A percentile compares a stretch with the other conserved stretches of the same genome.
Conservation (phyloP, 108 stramenopile genomes). For the Fragilaria crotonensis region DNA sequence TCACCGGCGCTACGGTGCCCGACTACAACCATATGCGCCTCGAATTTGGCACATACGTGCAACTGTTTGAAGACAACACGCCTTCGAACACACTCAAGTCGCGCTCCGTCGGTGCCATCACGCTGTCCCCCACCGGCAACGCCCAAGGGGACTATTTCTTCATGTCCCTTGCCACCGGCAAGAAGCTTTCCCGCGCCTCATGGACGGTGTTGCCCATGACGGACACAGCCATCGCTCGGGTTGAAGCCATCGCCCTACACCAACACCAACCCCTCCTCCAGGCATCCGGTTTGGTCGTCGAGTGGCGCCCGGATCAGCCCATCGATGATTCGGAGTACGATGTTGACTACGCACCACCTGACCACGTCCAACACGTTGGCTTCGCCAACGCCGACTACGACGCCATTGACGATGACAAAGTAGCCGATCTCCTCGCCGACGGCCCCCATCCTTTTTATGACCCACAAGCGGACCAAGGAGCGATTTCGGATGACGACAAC, state of each 20-base stretch:
- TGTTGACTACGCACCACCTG: too few species aligned
- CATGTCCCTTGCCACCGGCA: background rate
- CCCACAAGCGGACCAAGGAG: background rate
- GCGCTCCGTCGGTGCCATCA: background rate
- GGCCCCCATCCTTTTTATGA: too few species aligned
- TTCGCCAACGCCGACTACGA: too few species aligned
- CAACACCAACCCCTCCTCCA: background rate
- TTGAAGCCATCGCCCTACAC: background rate
- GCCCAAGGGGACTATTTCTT: background rate
- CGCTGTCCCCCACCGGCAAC: background rate
- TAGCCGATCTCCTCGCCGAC: background rate
- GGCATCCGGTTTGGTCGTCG: too few species aligned
- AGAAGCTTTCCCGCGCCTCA: background rate
- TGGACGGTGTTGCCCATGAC: background rate
- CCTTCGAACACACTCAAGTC: background rate
- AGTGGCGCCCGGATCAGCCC: background rate
- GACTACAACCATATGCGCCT: background rate
- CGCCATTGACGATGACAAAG: background rate
- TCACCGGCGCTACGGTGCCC: background rate
- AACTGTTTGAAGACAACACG: background rate
- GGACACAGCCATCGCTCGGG: background rate
- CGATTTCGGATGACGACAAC: slow-evolving; percentile 1
- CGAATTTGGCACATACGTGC: background rate
- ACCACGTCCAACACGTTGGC: too few species aligned
- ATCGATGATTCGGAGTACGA: background rate